Evolutionary conservation across 2,329 filamentous ascomycete genomes (phyloP), one percentile per base, ranked within the genome.

Genomic region (Apiospora malaysiana): DNA sequence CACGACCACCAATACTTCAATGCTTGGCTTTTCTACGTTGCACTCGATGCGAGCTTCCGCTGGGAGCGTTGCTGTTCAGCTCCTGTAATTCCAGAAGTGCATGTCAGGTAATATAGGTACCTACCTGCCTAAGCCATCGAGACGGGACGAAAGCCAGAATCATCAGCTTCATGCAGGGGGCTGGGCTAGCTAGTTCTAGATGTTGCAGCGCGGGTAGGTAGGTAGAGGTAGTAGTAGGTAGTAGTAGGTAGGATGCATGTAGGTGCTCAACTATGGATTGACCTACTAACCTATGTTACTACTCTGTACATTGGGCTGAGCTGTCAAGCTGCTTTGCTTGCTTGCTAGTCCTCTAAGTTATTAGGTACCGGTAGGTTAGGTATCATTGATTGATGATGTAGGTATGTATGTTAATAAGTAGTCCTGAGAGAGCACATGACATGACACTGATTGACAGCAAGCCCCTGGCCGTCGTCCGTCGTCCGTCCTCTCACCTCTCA

Each of bases 131-230:
- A 32, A 32, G 32, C 32, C 32, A 32, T 32, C 32, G 6, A 63
- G 56, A 63, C 32, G 32, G 56, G 56, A 63, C 32, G 56, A 63
- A 63, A 40, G 18, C 56, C 37, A 40, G 56, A 32, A n/a, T 40
- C 56, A 63, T 63, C 56, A 63, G 56, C 56, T 63, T 14, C 56
- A 63, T 63, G 56, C 56, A 63, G 56, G 56, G 56, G 49, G 25
- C 56, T 63, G 56, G 56, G 56, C 56, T 40, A 32, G 56, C 56
- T 40, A 32, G 32, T n/a, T 63, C 21, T 37, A 40, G 32, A 56
- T 25, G 27, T 25, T 56, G 49, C 49, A 32, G 51, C 32, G 10
- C 27, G 51, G 51, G 16, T 59, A 59, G 27, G 25, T 59, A n/a
- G n/a, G n/a, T n/a, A n/a, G n/a, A n/a, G n/a, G n/a, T n/a, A n/a